Base-by-base conservation (phyloP, 768 basidiomycete species). In the Aureoboletus auriporus region DNA sequence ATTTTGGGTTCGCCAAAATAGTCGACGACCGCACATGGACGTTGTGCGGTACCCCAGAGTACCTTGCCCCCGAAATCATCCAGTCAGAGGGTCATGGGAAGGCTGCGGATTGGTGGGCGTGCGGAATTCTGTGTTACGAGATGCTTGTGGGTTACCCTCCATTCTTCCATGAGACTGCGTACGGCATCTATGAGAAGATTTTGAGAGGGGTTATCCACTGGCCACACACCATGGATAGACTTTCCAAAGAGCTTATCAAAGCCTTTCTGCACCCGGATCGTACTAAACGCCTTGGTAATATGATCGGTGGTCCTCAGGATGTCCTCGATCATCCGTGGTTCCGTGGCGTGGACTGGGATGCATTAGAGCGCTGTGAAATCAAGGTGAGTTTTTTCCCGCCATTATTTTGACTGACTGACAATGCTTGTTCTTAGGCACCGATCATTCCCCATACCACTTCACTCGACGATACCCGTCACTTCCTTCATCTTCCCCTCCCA, bases 91-190 rank as follows among this genome's bases (percentile, higher is more conserved):
- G 96, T 10, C 96, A 99, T 68, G 93, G 93, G 10, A 95, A 96
- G 67, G 93, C 94, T 8, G 94, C 93, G 6, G 95, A 99, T 65
- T 99, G 93, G 93, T 99, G 96, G 96, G 95, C 96, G 8, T 87
- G 93, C 60, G 96, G 96, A 16, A 89, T 98, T 39, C 75, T 99
- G 31, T 92, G 90, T 66, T 99, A 95, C 66, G 96, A 99, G 67
- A 97, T 98, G 93, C 81, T 99, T 38, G 95, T 95, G 29, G 96
- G 96, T 2, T 98, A 95, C 63, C 94, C 95, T 26, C 96, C 96
- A 17, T 99, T 98, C 77, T 97, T 92, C 68, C 93, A 97, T 63
- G 91, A 96, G 66, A 91, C 92, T n/a, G 86, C 94, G 0, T 89
- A 95, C 67, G 94, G 92, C 39, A 97, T 97, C 69, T 98, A 98